Conservation (phyloP, 1,284 basidiomycete species). For the Pseudozyma thailandica region DNA sequence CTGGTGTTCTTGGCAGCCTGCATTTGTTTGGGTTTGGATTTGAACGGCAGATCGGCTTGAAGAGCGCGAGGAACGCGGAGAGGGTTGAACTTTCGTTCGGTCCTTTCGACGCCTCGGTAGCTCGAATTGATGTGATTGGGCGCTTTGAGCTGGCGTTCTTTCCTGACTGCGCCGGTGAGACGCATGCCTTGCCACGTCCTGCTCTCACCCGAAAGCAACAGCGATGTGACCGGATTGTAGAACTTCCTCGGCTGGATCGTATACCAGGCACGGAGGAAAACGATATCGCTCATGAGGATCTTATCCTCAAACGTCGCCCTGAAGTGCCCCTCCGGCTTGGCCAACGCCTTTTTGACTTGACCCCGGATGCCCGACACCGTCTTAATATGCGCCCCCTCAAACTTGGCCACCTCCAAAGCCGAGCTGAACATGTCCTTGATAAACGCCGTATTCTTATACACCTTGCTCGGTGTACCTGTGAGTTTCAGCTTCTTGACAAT, state of each 20-base stretch:
- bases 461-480: conserved; percentile 92
- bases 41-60: conserved; percentile 87
- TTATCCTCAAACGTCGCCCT: conserved; percentile 98
- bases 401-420: conserved; percentile 94
- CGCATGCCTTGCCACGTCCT: conserved; percentile 79
- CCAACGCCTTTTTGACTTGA: conserved; percentile 93
- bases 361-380: conserved; percentile 96
- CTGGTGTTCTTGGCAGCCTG: conserved; percentile 74
- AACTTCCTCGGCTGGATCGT: conserved; percentile 92
- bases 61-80: conserved; percentile 88
- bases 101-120: conserved; percentile 80
- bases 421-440: conserved; percentile 96
- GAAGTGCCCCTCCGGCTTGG: conserved; percentile 93
- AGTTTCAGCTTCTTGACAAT: conserved; percentile 99
- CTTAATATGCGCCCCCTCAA: conserved; percentile 93
- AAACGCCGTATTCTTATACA: conserved; percentile 99
- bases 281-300: conserved; percentile 92
- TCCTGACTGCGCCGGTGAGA: conserved; percentile 89
- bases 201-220: conserved; percentile 72
- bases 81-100: conserved; percentile 85
- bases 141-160: conserved; percentile 84
- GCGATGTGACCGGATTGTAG: conserved; percentile 95
- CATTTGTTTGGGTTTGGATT: conserved; percentile 88
- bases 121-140: conserved; percentile 83
- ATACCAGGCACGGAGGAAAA: conserved; percentile 97